Evolutionary conservation across 441 rosid genomes (phyloP).

Genomic region (Brassica balearica): DNA sequence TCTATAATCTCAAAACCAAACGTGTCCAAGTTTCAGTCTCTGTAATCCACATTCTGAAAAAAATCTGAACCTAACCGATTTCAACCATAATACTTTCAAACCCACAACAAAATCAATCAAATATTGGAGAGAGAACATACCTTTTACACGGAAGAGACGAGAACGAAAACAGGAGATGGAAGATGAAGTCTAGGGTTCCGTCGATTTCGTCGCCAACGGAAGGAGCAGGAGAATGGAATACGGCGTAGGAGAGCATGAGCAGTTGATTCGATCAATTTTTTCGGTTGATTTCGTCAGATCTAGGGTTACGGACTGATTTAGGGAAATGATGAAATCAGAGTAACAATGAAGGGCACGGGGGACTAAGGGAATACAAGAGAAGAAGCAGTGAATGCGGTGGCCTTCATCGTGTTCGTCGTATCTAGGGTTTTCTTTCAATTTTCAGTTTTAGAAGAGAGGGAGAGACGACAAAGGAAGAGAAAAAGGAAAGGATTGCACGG

Average conservation of each 20-base stretch:
- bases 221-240: too few species aligned
- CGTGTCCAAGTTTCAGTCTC: too few species aligned
- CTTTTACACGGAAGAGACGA: background rate
- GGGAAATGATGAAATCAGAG: background rate
- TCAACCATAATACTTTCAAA: background rate
- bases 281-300: background rate
- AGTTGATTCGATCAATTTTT: too few species aligned
- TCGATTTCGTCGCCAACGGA: too few species aligned
- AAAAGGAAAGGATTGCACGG: background rate
- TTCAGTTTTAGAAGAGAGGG: background rate
- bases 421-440: background rate
- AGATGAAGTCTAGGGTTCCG: too few species aligned
- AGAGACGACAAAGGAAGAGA: background rate
- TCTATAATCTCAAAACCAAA: too few species aligned
- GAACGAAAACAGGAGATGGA: too few species aligned
- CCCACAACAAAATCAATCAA: background rate
- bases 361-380: background rate
- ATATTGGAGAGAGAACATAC: background rate
- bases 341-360: background rate
- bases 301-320: background rate
- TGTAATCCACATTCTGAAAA: too few species aligned
- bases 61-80: too few species aligned
- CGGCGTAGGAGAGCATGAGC: too few species aligned
- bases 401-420: background rate
- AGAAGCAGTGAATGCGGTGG: background rate